Evolutionary conservation across 345 rosid genomes (phyloP).

Genomic region (Psidium guajava): DNA sequence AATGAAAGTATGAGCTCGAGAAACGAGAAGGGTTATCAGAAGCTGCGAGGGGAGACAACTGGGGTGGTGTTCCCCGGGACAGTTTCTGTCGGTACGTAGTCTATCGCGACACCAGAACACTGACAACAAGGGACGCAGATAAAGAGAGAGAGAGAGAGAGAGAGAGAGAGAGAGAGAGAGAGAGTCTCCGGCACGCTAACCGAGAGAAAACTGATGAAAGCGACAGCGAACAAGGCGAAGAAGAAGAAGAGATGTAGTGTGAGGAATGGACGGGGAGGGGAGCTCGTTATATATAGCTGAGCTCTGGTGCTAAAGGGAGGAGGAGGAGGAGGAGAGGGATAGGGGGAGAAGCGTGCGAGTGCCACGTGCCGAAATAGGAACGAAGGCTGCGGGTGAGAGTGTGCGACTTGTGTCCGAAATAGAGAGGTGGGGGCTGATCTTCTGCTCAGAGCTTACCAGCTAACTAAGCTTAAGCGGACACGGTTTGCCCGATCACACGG

Average conservation of each 20-base stretch:
- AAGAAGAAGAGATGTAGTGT: background rate
- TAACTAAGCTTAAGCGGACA: no score
- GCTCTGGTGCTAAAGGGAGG: background rate
- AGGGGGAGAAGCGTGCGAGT: background rate
- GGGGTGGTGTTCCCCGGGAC: background rate
- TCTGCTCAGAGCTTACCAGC: no score
- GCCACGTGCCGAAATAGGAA: background rate
- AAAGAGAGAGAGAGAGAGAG: background rate
- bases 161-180: background rate
- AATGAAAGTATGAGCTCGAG: background rate
- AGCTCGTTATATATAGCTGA: background rate
- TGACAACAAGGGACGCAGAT: background rate
- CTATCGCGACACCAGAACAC: background rate
- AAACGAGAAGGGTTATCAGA: background rate
- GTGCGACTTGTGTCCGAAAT: no score
- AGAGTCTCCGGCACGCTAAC: background rate
- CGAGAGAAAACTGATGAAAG: background rate
- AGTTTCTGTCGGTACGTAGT: background rate
- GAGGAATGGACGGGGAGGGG: background rate
- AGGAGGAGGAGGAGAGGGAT: no score
- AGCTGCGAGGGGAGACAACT: background rate
- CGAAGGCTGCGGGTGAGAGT: no score
- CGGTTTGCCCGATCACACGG: no score
- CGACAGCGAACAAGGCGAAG: background rate
- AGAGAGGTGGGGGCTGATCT: no score